Evolutionary conservation across 148 eudicot genomes (phyloP), one percentile per base, ranked within the genome.

Genomic region (Limonium bicolor): DNA sequence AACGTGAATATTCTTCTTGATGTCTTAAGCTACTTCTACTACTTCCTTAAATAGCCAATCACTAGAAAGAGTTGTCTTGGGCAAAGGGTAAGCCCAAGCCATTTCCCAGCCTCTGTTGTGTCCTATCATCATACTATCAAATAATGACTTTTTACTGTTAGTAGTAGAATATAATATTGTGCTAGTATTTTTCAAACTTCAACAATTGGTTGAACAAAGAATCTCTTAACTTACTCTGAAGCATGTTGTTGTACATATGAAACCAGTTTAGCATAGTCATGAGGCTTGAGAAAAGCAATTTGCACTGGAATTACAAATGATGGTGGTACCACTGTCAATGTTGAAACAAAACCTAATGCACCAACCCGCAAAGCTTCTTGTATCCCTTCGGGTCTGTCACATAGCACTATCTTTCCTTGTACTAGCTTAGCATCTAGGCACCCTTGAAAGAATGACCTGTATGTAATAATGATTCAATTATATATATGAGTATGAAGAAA

Each of bases 331-430:
- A 3, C 35, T 2, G 5, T 1, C 1, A 8, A 6, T n/a, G n/a
- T n/a, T 3, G 33, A n/a, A 16, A 56, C 44, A 0, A 44, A 7
- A 20, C 68, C 68, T 9, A 32, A n/a, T 6, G 63, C 63, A 20
- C 59, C 63, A 2, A 45, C 45, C 27, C 5, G 12, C 26, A 14
- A 3, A 27, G 33, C 44, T 24, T n/a, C 15, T 18, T 16, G 9
- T 7, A 7, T 5, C 5, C 25, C 16, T 7, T 16, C 16, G 20
- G 13, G 5, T 11, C 0, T 4, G 5, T 50, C 19, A 29, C 68
- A 64, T 1, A 58, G 10, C 4, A 58, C 59, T 4, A 58, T 58
- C 33, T 58, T 64, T 32, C 63, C 59, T 15, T 38, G 47, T 16
- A 58, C 55, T 20, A 40, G 4, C 0, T 6, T 20, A 0, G 2